Base-by-base conservation (phyloP, 805 yeast species). In the Ogataea salicorniae region DNA sequence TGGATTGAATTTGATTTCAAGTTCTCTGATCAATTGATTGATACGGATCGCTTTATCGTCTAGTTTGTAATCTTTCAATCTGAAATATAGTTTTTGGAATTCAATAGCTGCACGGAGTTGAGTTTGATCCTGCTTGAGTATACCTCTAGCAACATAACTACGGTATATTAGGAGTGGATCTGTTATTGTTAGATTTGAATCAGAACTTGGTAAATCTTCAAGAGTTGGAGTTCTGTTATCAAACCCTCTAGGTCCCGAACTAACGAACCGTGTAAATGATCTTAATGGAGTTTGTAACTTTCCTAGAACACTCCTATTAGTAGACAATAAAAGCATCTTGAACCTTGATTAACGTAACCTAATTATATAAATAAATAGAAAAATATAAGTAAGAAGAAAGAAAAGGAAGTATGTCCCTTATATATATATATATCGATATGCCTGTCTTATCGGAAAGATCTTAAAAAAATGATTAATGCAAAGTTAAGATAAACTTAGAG, bases 81-180 rank as follows among this genome's bases (percentile, higher is more conserved):
- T 66, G 47, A 72, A 67, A 57, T 81, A 83, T 14, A 81, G 65
- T 55, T 75, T 80, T 52, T 80, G 90, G 51, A 81, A 75, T 62
- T 80, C 84, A 33, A 76, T 73, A 57, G 81, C 84, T 1, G 78
- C 79, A 36, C 87, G 66, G n/a, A 78, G 65, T 59, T 80, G 91
- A n/a, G 69, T 68, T 20, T 72, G 76, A 56, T 85, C 90, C 23
- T 72, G 71, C 43, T 72, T 65, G 8, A 84, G 62, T 2, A 74
- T 47, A 2, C 87, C 87, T 40, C 70, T 67, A 1, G 68, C 56
- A 1, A 83, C 74, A 46, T 77, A 73, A 50, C 72, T 73, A 50
- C 76, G 77, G 55, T 85, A 84, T 2, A 83, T 54, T 5, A 72
- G 51, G 39, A 76, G 72, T 0, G 91, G 90, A 59, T 84, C 91